phyloP scores from a whole-genome alignment of 139 green algal genomes.

The Chlorella vulgaris region DNA sequence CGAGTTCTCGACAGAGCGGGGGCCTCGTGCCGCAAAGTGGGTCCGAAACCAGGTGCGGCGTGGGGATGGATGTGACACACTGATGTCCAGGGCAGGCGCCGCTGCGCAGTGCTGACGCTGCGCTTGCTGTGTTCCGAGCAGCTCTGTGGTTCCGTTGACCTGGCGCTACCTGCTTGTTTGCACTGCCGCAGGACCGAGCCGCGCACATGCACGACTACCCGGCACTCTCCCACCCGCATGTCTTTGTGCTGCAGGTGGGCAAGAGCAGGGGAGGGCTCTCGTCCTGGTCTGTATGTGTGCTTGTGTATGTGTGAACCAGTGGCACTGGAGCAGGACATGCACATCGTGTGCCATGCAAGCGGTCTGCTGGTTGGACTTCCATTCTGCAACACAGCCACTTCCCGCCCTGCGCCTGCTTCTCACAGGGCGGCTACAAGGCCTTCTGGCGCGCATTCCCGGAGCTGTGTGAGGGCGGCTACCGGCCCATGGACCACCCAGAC shows the following conservation, averaged over 20 bases:
- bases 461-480: conserved; percentile 18
- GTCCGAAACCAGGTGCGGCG: conserved; percentile 31
- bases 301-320: neutral
- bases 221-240: conserved; percentile 11
- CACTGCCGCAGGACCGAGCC: neutral
- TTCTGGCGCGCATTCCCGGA: conserved; percentile 8
- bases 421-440: conserved; percentile 33
- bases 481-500: conserved; percentile 26
- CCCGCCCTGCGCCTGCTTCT: neutral
- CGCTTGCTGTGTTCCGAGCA: no score
- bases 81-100: neutral
- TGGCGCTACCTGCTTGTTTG: neutral
- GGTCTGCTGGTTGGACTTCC: neutral
- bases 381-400: no score
- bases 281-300: neutral
- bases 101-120: neutral
- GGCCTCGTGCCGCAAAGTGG: conserved; percentile 13
- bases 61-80: neutral
- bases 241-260: conserved; percentile 29
- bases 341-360: neutral
- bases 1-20: conserved; percentile 21
- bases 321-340: no score
- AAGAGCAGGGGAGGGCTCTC: neutral
- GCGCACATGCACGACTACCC: conserved; percentile 34
- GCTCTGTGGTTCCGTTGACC: neutral